Base-by-base conservation (phyloP, 108 stramenopile genomes). In the Skeletonema grethae region DNA sequence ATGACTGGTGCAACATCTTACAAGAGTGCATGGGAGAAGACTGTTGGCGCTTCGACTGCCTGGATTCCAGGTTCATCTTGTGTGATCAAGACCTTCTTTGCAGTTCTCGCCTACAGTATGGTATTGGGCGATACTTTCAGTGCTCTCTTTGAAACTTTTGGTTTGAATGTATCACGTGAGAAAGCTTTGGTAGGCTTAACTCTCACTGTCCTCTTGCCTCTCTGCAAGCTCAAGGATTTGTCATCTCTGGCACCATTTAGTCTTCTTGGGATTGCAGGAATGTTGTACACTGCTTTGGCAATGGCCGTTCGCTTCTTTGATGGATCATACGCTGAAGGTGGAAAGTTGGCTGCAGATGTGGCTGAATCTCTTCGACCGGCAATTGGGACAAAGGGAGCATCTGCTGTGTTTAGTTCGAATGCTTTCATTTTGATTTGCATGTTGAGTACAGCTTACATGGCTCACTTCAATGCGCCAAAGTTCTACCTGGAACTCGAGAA, bases 371-470 rank as follows among this genome's bases (percentile, higher is more conserved):
- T 95, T 55, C 79, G 78, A 20, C 94, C 94, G 12, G 67, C 78
- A 8, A 92, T 97, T 73, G 96, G 96, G 6, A 71, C 68, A 9
- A 68, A 77, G 56, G 90, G 88, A 31, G 86, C 86, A 9, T 71
- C 86, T 28, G 85, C 70, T 15, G 86, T 95, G 39, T 90, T 93
- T 60, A 82, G 87, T 10, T 77, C 87, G 16, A 85, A 86, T 38
- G 83, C 94, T 7, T 84, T 95, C 29, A 92, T 97, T 57, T 77
- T 98, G 5, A 83, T 99, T n/a, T 97, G 96, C 60, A 99, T 99
- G 98, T 70, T 99, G 31, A 88, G 88, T 69, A 98, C 97, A 11
- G 95, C 97, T 13, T 99, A 92, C 86, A 95, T 97, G 87, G 96
- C 96, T 7, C 98, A 97, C 73, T 95, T 95, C 86, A 99, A 97